Percentiles rank a stretch among this genome's conserved stretches.
phyloP scores from a whole-genome alignment of 768 basidiomycete genomes.

The Pisolithus orientalis region DNA sequence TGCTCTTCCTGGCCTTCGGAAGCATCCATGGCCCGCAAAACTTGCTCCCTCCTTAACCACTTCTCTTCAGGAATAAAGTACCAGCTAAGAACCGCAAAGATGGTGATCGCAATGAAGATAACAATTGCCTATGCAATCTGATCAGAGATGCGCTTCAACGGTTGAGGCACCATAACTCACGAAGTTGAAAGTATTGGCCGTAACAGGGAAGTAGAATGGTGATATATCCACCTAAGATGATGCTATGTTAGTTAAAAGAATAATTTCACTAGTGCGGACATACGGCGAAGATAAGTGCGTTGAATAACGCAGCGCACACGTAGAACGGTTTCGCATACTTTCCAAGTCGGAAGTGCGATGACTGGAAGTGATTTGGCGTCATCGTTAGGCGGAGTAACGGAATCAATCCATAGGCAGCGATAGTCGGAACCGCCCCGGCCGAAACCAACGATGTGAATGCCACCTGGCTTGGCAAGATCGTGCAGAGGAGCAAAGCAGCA shows the following conservation, averaged over 20 bases:
- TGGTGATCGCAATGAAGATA: constrained; percentile 72
- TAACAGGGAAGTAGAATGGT: constrained; percentile 84
- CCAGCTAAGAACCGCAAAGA: constrained; percentile 75
- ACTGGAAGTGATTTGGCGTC: constrained; percentile 70
- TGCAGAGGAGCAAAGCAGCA: constrained; percentile 69
- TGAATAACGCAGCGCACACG: constrained; percentile 60
- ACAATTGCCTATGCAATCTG: constrained; percentile 51
- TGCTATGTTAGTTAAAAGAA: not conserved
- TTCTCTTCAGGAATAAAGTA: constrained; percentile 72
- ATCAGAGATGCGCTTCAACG: constrained; percentile 6
- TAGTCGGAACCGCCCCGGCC: constrained; percentile 80
- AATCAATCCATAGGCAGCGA: constrained; percentile 84
- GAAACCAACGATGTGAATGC: constrained; percentile 90
- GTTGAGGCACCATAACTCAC: constrained; percentile 38
- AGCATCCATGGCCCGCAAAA: constrained; percentile 43
- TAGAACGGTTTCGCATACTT: constrained; percentile 64
- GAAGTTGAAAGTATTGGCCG: constrained; percentile 75
- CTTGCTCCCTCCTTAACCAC: constrained; percentile 68
- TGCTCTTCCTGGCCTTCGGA: constrained; percentile 6
- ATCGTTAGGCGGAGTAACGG: constrained; percentile 67
- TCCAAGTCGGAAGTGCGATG: constrained; percentile 70
- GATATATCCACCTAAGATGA: constrained; percentile 64
- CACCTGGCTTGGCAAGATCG: constrained; percentile 83
- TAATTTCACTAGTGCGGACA: constrained; percentile 19
- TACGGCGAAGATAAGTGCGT: constrained; percentile 67